Conservation (phyloP, 2,329 filamentous ascomycete species). For the Botrytis hyacinthi region DNA sequence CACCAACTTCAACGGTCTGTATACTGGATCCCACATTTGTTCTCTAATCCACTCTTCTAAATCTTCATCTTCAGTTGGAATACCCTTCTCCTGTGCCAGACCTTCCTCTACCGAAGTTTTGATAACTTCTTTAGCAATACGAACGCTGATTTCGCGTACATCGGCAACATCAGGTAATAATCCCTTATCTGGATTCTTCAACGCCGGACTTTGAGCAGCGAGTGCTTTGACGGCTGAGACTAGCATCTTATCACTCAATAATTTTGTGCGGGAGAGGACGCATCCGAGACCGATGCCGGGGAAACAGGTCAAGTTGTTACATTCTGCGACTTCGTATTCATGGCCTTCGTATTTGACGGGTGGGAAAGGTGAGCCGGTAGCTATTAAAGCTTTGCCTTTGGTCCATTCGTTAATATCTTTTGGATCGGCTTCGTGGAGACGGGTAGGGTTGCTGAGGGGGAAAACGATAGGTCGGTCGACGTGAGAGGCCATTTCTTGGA, state of each 20-base stretch:
- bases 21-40: slow-evolving; percentile 78
- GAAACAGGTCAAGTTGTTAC: slow-evolving; percentile 85
- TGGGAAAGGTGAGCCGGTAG: slow-evolving; percentile 79
- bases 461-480: slow-evolving; percentile 73
- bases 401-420: slow-evolving; percentile 77
- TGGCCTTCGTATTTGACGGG: slow-evolving; percentile 61
- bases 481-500: slow-evolving; percentile 73
- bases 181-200: slow-evolving; percentile 50
- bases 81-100: slow-evolving; percentile 61
- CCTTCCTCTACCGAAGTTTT: slow-evolving; percentile 67
- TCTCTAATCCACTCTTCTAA: slow-evolving; percentile 61
- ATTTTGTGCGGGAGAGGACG: slow-evolving; percentile 65
- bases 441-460: slow-evolving; percentile 81
- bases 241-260: slow-evolving; percentile 75
- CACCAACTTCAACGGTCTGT: slow-evolving; percentile 62
- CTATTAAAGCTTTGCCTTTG: slow-evolving; percentile 71
- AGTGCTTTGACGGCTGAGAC: slow-evolving; percentile 76
- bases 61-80: slow-evolving; percentile 50
- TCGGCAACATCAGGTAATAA: slow-evolving; percentile 74
- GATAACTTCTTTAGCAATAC: slow-evolving; percentile 75
- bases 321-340: slow-evolving; percentile 65
- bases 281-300: slow-evolving; percentile 81
- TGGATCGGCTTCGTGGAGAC: slow-evolving; percentile 78
- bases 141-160: slow-evolving; percentile 72
- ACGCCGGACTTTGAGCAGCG: slow-evolving; percentile 67